A percentile compares a stretch with the other conserved stretches of the same genome.
These are phyloP conservation scores for Candida gigantensis DNA, from an alignment of 1,139 yeast species.

Conservation along the genomic window DNA sequence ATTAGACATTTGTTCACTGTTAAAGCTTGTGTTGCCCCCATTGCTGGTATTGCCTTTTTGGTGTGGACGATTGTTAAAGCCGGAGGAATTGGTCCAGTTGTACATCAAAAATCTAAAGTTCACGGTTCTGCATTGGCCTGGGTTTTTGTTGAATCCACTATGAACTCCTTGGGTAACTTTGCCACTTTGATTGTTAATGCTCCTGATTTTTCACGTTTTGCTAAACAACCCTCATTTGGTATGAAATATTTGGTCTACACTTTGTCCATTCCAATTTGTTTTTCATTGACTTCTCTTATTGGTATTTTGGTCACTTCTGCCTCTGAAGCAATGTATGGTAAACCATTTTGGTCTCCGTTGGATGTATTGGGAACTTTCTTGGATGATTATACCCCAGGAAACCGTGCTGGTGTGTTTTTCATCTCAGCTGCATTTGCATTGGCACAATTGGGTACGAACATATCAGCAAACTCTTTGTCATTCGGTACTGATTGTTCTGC, in stretches of 20 bases:
- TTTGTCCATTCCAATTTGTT: slow-evolving; percentile 71
- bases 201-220: slow-evolving; percentile 87
- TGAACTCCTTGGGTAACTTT: slow-evolving; percentile 82
- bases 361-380: slow-evolving; percentile 71
- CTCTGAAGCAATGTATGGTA: slow-evolving; percentile 66
- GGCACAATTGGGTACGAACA: slow-evolving; percentile 91
- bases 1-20: slow-evolving; percentile 80
- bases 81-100: slow-evolving; percentile 70
- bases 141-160: slow-evolving; percentile 77
- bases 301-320: slow-evolving; percentile 89
- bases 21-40: slow-evolving; percentile 73
- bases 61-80: slow-evolving; percentile 81
- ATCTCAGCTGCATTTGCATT: slow-evolving; percentile 75
- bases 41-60: slow-evolving; percentile 77
- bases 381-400: slow-evolving; percentile 54
- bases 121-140: slow-evolving; percentile 70
- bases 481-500: slow-evolving; percentile 94
- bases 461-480: slow-evolving; percentile 84
- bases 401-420: slow-evolving; percentile 83
- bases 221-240: slow-evolving; percentile 48
- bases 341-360: slow-evolving; percentile 82
- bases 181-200: slow-evolving; percentile 86
- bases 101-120: slow-evolving; percentile 49
- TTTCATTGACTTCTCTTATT: slow-evolving; percentile 78
- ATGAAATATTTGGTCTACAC: slow-evolving; percentile 49